These are phyloP conservation scores for Nothophytophthora sp. DNA, from an alignment of 352 stramenopile genomes.

Conservation along the genomic window DNA sequence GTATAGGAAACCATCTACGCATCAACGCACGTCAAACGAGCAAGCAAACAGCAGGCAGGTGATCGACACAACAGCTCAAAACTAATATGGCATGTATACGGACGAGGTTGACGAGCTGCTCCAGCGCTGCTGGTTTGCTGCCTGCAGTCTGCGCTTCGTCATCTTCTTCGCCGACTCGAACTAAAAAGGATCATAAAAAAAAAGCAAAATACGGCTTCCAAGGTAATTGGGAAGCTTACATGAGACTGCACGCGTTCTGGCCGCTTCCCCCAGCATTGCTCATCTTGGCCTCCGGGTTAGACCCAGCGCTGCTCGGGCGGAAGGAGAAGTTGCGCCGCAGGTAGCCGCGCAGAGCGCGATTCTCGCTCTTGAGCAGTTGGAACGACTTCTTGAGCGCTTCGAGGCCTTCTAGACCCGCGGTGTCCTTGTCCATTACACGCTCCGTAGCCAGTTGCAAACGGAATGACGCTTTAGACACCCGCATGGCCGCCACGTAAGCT, in stretches of 20 bases:
- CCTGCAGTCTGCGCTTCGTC: not conserved
- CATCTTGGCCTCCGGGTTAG: slow-evolving; percentile 22
- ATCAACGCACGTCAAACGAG: not conserved
- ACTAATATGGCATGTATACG: slow-evolving; percentile 35
- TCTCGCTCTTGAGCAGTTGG: slow-evolving; percentile 51
- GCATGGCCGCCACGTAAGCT: slow-evolving; percentile 63
- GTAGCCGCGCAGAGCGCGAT: slow-evolving; percentile 56
- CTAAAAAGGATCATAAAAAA: slow-evolving; percentile 25
- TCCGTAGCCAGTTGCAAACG: slow-evolving; percentile 57
- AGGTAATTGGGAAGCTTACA: slow-evolving; percentile 34
- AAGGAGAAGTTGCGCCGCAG: slow-evolving; percentile 65
- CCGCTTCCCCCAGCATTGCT: slow-evolving; percentile 31
- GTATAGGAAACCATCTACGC: slow-evolving; percentile 4
- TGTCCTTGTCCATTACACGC: slow-evolving; percentile 43
- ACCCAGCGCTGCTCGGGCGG: slow-evolving; percentile 2
- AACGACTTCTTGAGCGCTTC: slow-evolving; percentile 27
- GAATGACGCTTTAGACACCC: slow-evolving; percentile 63
- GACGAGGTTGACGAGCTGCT: slow-evolving; percentile 9
- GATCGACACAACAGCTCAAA: slow-evolving; percentile 21
- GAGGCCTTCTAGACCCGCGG: slow-evolving; percentile 24
- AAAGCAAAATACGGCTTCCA: slow-evolving; percentile 21
- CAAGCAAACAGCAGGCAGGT: not conserved
- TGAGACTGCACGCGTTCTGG: slow-evolving; percentile 64
- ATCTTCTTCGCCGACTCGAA: slow-evolving; percentile 7
- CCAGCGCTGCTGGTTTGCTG: slow-evolving; percentile 7